Percentiles rank a stretch among this genome's conserved stretches.
Conservation (phyloP, 805 yeast genomes). For the Metschnikowia proteae region DNA sequence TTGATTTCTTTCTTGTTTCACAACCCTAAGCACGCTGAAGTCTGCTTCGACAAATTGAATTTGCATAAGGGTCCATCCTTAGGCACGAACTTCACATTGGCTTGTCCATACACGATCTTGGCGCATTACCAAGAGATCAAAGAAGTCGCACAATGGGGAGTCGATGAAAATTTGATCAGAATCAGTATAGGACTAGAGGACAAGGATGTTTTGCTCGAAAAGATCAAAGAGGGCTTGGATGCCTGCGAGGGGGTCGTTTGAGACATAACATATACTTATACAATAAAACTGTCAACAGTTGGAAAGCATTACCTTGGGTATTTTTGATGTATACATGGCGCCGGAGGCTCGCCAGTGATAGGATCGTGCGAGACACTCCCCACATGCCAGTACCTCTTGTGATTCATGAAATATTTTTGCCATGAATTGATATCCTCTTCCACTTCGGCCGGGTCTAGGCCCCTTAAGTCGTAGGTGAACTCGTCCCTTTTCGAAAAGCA, state of each 20-base stretch:
- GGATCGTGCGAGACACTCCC: conserved; percentile 51
- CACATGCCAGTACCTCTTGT: conserved; percentile 56
- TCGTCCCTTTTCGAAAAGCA: conserved; percentile 55
- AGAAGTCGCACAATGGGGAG: conserved; percentile 77
- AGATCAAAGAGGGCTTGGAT: conserved; percentile 16
- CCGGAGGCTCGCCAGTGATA: conserved; percentile 47
- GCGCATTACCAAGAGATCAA: conserved; percentile 84
- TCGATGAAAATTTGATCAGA: conserved; percentile 72
- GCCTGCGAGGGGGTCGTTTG: conserved; percentile 2
- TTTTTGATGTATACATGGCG: conserved; percentile 36
- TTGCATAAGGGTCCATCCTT: conserved; percentile 86
- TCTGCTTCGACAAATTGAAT: conserved; percentile 67
- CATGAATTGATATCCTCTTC: conserved; percentile 43
- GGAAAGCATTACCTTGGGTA: conserved; percentile 7
- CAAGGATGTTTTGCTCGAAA: conserved; percentile 43
- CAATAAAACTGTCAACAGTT: too few species aligned
- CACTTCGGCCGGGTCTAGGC: conserved; percentile 44
- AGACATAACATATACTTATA: too few species aligned
- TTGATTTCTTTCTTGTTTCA: conserved; percentile 70
- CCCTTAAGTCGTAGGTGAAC: conserved; percentile 63
- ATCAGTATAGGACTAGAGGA: conserved; percentile 86
- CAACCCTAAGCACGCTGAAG: conserved; percentile 57
- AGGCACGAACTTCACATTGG: conserved; percentile 85
- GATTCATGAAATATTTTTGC: conserved; percentile 47
- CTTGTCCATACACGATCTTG: conserved; percentile 84